phyloP scores from a whole-genome alignment of 2,329 filamentous ascomycete genomes.

The Calonectria pseudoreteaudii region DNA sequence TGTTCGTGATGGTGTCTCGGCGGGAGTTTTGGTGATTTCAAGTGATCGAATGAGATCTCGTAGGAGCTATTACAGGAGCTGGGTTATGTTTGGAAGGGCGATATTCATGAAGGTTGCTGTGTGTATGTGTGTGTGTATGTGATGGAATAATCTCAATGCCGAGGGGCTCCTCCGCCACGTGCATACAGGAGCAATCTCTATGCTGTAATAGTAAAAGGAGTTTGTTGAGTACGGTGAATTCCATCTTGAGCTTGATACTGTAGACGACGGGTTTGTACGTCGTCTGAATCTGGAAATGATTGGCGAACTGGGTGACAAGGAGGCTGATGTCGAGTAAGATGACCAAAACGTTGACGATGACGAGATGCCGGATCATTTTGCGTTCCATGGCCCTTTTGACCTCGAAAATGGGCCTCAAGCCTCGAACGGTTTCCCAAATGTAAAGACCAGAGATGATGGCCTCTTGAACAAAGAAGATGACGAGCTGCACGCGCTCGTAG shows the following conservation, averaged over 20 bases:
- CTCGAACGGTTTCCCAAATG: conserved; percentile 62
- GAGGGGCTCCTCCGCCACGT: background rate
- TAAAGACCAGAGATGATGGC: conserved; percentile 64
- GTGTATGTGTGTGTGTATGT: background rate
- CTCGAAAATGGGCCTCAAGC: conserved; percentile 56
- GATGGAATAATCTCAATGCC: background rate
- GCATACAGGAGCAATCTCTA: conserved; percentile 2
- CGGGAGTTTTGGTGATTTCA: background rate
- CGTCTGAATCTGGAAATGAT: conserved; percentile 44
- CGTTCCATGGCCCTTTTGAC: conserved; percentile 30
- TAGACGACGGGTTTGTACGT: conserved; percentile 43
- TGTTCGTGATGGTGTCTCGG: background rate
- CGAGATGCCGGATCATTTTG: conserved; percentile 48
- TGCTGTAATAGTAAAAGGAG: background rate
- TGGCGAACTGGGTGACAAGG: conserved; percentile 52
- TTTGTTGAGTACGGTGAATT: conserved; percentile 50
- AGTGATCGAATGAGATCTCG: background rate
- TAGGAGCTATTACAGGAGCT: background rate
- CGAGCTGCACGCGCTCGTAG: conserved; percentile 66
- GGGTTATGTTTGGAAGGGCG: background rate
- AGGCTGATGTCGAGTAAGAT: conserved; percentile 52
- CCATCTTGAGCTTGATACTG: conserved; percentile 51
- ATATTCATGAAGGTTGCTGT: background rate
- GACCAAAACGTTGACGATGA: conserved; percentile 55
- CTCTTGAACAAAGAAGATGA: conserved; percentile 66